Conservation (phyloP, 768 basidiomycete genomes). For the Naganishia vaughanmartiniae region DNA sequence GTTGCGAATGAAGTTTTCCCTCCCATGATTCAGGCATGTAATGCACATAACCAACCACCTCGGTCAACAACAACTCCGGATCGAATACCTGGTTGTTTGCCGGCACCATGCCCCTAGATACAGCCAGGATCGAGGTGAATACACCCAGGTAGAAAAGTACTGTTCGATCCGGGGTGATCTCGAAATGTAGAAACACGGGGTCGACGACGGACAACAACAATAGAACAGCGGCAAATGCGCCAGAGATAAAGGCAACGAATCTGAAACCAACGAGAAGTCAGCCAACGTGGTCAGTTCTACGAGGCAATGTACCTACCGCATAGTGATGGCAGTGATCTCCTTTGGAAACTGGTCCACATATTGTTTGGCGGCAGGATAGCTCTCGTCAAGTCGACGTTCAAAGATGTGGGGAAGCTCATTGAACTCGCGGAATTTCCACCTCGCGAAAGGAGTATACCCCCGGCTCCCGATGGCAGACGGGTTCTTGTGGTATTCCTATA, state of each 20-base stretch:
- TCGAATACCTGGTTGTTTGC: conserved; percentile 92
- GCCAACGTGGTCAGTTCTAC: neutral
- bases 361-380: conserved; percentile 83
- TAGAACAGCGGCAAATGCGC: conserved; percentile 94
- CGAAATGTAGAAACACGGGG: conserved; percentile 86
- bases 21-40: conserved; percentile 96
- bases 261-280: conserved; percentile 54
- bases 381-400: conserved; percentile 75
- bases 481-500: conserved; percentile 96
- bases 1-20: conserved; percentile 78
- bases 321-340: conserved; percentile 80
- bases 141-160: conserved; percentile 88
- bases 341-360: conserved; percentile 99
- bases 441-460: conserved; percentile 87
- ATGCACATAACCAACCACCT: conserved; percentile 89
- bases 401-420: conserved; percentile 96
- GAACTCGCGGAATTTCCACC: conserved; percentile 99
- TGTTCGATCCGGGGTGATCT: conserved; percentile 87
- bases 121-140: conserved; percentile 82
- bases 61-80: conserved; percentile 85
- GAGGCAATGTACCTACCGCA: conserved; percentile 64
- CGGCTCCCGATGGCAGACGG: conserved; percentile 91
- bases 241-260: conserved; percentile 92
- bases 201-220: conserved; percentile 87
- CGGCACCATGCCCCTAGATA: conserved; percentile 90